A percentile compares a stretch with the other conserved stretches of the same genome.
Evolutionary conservation across 148 eudicot genomes (phyloP).

Genomic region (Simmondsia chinensis): DNA sequence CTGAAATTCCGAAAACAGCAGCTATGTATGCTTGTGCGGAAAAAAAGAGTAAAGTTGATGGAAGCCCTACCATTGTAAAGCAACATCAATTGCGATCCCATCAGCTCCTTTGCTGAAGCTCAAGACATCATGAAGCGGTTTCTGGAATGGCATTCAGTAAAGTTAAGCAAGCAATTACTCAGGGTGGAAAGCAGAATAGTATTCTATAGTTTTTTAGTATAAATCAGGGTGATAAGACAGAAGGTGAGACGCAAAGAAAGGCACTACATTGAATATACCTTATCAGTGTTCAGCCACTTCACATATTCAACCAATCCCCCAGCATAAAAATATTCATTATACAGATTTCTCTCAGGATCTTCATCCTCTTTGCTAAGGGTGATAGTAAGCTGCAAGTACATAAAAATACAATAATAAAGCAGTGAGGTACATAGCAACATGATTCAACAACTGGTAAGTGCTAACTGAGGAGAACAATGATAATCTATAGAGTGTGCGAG

Average conservation of each 20-base stretch:
- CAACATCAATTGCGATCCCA: slow-evolving; percentile 70
- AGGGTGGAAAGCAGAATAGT: no score
- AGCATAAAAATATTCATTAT: slow-evolving; percentile 72
- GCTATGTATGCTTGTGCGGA: no score
- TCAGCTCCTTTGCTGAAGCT: slow-evolving; percentile 66
- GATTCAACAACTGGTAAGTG: no score
- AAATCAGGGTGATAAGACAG: background rate
- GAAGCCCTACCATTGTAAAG: slow-evolving; percentile 72
- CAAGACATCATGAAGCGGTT: slow-evolving; percentile 79
- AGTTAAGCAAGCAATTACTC: slow-evolving; percentile 9
- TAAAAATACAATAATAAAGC: slow-evolving; percentile 1
- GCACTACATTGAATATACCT: slow-evolving; percentile 27
- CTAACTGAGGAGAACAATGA: no score
- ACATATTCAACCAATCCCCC: slow-evolving; percentile 93
- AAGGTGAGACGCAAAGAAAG: slow-evolving; percentile 1
- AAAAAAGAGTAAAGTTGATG: background rate
- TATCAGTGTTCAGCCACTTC: slow-evolving; percentile 89
- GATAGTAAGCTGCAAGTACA: slow-evolving; percentile 55
- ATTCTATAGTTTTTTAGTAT: no score
- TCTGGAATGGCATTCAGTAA: slow-evolving; percentile 39
- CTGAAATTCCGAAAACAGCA: no score
- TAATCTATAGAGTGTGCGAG: no score
- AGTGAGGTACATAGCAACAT: background rate
- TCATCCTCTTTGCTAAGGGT: slow-evolving; percentile 53
- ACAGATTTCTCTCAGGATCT: slow-evolving; percentile 47